Percentiles rank a stretch among this genome's conserved stretches.
These are phyloP conservation scores for Neurospora terricola DNA, from an alignment of 495 filamentous ascomycete genomes.

Conservation along the genomic window DNA sequence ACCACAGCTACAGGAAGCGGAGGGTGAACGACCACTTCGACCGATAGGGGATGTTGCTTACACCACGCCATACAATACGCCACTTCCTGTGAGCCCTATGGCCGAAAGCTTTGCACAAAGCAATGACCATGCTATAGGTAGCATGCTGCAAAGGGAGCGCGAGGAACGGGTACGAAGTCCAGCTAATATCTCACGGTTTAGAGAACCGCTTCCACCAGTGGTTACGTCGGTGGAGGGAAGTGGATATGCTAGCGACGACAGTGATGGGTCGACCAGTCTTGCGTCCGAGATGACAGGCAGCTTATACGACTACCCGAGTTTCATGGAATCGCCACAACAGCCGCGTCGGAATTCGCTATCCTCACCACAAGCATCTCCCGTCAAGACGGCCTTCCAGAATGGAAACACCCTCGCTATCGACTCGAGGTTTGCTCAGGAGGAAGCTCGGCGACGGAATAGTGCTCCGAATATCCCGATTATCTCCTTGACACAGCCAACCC, in stretches of 20 bases:
- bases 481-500: constrained; percentile 28
- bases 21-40: constrained; percentile 39
- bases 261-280: neutral
- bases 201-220: constrained; percentile 55
- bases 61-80: constrained; percentile 8
- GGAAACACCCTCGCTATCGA: neutral
- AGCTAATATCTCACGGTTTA: constrained; percentile 36
- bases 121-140: constrained; percentile 55
- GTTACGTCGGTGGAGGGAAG: constrained; percentile 56
- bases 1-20: constrained; percentile 19
- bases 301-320: neutral
- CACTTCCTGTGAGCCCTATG: neutral
- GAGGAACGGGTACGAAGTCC: constrained; percentile 35
- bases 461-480: constrained; percentile 21
- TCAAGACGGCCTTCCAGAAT: neutral
- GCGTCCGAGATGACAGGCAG: neutral
- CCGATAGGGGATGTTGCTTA: constrained; percentile 27
- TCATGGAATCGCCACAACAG: neutral
- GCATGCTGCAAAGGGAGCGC: constrained; percentile 39
- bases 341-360: neutral
- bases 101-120: constrained; percentile 34
- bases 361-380: neutral
- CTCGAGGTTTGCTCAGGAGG: constrained; percentile 16
- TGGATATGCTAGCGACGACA: constrained; percentile 43
- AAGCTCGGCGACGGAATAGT: constrained; percentile 8